Conservation (phyloP, 78 protist genomes). For the Planoprotostelium fungivorum region DNA sequence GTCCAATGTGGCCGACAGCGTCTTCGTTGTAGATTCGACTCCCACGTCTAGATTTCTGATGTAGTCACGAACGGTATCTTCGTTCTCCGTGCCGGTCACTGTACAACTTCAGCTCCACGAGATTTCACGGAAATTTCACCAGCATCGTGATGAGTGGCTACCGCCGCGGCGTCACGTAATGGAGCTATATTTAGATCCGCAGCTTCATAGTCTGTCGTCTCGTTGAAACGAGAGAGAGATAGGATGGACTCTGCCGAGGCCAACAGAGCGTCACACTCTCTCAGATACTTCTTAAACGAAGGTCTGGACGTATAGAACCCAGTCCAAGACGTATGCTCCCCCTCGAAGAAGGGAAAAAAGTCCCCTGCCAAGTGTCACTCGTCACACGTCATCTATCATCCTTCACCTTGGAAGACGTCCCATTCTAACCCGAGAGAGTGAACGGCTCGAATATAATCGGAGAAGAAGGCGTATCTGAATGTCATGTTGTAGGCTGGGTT, state of each 20-base stretch:
- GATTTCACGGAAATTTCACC: not conserved
- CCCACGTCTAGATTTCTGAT: not conserved
- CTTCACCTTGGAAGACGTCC: not conserved
- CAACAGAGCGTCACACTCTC: constrained; percentile 6
- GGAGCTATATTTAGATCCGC: not conserved
- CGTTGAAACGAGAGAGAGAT: not conserved
- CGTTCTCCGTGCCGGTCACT: not conserved
- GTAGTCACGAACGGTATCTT: not conserved
- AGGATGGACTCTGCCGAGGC: not conserved
- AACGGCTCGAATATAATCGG: not conserved
- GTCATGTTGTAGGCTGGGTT: not conserved
- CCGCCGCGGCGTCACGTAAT: not conserved
- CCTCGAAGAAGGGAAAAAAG: constrained; percentile 28
- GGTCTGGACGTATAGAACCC: constrained; percentile 43
- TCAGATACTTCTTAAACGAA: not conserved
- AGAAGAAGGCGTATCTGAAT: not conserved
- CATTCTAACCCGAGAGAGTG: not conserved
- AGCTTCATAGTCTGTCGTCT: not conserved
- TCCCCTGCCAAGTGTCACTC: not conserved
- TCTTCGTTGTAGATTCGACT: not conserved
- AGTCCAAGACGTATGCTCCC: constrained; percentile 15
- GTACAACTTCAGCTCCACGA: not conserved
- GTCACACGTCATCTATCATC: not conserved
- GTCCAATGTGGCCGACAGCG: not conserved
- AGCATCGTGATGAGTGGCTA: not conserved